A percentile compares a stretch with the other conserved stretches of the same genome.
Evolutionary conservation across 108 stramenopile genomes (phyloP).

Genomic region (Mayamaea pseudoterrestris): DNA sequence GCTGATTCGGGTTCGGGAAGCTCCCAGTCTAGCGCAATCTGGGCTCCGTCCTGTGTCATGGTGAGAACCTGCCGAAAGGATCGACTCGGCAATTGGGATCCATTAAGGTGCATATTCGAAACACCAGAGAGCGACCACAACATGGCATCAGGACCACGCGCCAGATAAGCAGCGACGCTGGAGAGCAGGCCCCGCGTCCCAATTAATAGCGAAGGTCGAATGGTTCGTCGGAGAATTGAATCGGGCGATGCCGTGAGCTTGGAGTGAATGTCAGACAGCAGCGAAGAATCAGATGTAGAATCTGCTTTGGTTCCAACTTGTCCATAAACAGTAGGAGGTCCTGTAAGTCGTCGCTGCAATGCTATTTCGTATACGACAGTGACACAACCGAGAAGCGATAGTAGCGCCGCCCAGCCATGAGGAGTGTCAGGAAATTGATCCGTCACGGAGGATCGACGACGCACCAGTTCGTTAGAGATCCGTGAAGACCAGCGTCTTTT

Average conservation of each 20-base stretch:
- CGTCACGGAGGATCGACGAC: no score
- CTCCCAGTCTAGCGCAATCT: constrained; percentile 74
- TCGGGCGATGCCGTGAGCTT: constrained; percentile 19
- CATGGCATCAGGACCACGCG: constrained; percentile 20
- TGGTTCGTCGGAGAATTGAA: constrained; percentile 40
- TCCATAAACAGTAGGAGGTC: constrained; percentile 26
- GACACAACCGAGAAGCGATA: constrained; percentile 23
- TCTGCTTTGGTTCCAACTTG: constrained; percentile 17
- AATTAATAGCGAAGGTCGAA: constrained; percentile 61
- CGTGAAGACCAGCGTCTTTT: no score
- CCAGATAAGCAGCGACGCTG: constrained; percentile 57
- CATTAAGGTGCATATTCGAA: no score
- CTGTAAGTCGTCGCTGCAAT: constrained; percentile 5
- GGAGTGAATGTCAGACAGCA: constrained; percentile 10
- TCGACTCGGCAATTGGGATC: no score
- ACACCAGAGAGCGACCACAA: no score
- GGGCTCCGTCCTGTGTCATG: constrained; percentile 57
- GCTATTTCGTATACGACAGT: constrained; percentile 22
- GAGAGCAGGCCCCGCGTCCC: constrained; percentile 59
- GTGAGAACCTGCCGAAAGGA: constrained; percentile 51
- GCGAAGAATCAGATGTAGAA: not conserved
- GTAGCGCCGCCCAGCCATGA: constrained; percentile 44
- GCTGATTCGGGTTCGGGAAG: constrained; percentile 16
- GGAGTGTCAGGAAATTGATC: constrained; percentile 46
- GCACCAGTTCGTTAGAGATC: no score